Conservation (phyloP, 192 early-diverging fungal genomes). For the Lobosporangium transversale region DNA sequence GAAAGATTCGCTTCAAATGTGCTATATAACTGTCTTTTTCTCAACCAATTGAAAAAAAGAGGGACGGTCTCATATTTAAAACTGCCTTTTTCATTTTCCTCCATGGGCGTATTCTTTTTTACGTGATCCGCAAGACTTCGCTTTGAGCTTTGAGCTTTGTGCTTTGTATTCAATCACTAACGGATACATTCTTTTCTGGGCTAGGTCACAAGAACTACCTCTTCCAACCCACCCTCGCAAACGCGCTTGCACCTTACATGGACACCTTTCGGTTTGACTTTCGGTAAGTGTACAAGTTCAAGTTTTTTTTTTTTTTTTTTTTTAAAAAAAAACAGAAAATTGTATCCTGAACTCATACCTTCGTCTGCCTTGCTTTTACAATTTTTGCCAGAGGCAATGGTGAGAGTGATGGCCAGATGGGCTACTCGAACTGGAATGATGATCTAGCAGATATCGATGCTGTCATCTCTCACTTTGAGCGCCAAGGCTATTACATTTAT, state of each 20-base stretch:
- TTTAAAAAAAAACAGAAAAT: not conserved
- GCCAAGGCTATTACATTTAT: conserved; percentile 44
- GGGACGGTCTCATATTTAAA: too few species aligned
- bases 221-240: conserved; percentile 44
- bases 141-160: too few species aligned
- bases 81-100: too few species aligned
- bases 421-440: conserved; percentile 47
- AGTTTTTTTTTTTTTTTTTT: not conserved
- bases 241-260: conserved; percentile 38
- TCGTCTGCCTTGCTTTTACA: not conserved
- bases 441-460: conserved; percentile 48
- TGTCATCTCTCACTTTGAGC: conserved; percentile 45
- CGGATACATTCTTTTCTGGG: too few species aligned
- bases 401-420: conserved; percentile 52
- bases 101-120: too few species aligned
- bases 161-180: too few species aligned
- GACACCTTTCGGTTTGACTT: conserved; percentile 62
- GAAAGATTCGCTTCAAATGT: not conserved
- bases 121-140: not conserved
- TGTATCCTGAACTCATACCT: not conserved
- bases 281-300: conserved; percentile 10
- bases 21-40: too few species aligned
- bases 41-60: too few species aligned
- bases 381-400: conserved; percentile 43
- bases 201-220: conserved; percentile 54